These are phyloP conservation scores for Oxytropis ochrocephala DNA, from an alignment of 306 rosid species.

Conservation along the genomic window DNA sequence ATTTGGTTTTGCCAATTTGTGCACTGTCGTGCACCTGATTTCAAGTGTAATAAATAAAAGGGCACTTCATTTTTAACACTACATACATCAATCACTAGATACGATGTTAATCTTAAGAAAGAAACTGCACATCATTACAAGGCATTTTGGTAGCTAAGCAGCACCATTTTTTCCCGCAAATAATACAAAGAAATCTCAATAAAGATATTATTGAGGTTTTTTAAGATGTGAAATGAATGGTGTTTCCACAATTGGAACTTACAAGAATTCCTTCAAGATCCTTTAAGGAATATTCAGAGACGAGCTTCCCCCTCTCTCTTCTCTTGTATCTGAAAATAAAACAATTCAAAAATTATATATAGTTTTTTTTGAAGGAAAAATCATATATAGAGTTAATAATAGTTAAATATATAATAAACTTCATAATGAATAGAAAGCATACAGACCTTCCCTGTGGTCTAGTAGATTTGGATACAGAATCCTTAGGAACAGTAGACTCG, in stretches of 20 bases:
- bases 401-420: background rate
- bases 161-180: background rate
- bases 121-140: background rate
- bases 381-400: background rate
- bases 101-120: too few species aligned
- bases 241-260: slow-evolving; percentile 21
- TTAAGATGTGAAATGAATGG: background rate
- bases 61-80: background rate
- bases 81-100: background rate
- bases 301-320: slow-evolving; percentile 90
- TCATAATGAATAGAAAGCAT: background rate
- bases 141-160: background rate
- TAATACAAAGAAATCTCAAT: background rate
- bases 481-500: slow-evolving; percentile 29
- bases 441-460: slow-evolving; percentile 93
- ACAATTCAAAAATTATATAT: background rate
- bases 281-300: slow-evolving; percentile 68
- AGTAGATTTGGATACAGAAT: slow-evolving; percentile 47
- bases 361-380: too few species aligned
- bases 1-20: background rate
- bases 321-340: slow-evolving; percentile 56
- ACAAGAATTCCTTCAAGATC: slow-evolving; percentile 97
- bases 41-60: background rate
- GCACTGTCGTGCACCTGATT: background rate
- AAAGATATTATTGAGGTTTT: background rate